Conservation (phyloP, 305 asterid genomes). For the Vinca major region DNA sequence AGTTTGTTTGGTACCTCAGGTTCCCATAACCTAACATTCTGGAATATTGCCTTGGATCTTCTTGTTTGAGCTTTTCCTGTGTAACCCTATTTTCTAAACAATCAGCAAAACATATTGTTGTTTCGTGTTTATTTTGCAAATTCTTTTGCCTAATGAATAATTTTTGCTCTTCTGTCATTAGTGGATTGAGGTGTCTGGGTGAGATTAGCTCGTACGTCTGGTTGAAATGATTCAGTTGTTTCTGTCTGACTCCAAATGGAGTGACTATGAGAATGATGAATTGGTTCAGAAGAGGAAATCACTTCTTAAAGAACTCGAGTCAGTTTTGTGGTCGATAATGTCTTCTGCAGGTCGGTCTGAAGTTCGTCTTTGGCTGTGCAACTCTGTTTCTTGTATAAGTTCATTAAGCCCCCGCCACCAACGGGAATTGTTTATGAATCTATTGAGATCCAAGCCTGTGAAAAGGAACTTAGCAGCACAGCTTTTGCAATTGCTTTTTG, state of each 20-base stretch:
- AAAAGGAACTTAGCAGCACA: slow-evolving; percentile 56
- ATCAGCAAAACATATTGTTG: not conserved
- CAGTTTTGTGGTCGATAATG: slow-evolving; percentile 51
- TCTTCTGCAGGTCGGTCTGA: slow-evolving; percentile 69
- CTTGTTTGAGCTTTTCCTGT: not conserved
- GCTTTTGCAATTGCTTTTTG: slow-evolving; percentile 67
- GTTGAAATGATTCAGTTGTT: slow-evolving; percentile 12
- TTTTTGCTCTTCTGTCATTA: not conserved
- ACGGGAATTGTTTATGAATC: slow-evolving; percentile 51
- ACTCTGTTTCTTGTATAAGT: slow-evolving; percentile 49
- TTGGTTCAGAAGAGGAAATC: slow-evolving; percentile 25
- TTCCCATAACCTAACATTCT: not conserved
- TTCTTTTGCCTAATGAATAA: not conserved
- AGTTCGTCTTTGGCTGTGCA: slow-evolving; percentile 90
- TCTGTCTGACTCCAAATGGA: slow-evolving; percentile 12
- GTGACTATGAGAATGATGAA: slow-evolving; percentile 8
- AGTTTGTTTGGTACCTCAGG: too few relatives aligned
- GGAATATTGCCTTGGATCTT: not conserved
- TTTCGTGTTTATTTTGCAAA: not conserved
- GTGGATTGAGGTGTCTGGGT: slow-evolving; percentile 2
- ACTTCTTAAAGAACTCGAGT: slow-evolving; percentile 57
- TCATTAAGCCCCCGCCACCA: slow-evolving; percentile 50
- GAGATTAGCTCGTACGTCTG: not conserved
- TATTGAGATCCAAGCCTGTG: slow-evolving; percentile 49
- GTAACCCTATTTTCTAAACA: not conserved